Percentiles rank a stretch among this genome's conserved stretches.
Conservation (phyloP, 2,329 filamentous ascomycete genomes). For the Raffaelea albimanens region DNA sequence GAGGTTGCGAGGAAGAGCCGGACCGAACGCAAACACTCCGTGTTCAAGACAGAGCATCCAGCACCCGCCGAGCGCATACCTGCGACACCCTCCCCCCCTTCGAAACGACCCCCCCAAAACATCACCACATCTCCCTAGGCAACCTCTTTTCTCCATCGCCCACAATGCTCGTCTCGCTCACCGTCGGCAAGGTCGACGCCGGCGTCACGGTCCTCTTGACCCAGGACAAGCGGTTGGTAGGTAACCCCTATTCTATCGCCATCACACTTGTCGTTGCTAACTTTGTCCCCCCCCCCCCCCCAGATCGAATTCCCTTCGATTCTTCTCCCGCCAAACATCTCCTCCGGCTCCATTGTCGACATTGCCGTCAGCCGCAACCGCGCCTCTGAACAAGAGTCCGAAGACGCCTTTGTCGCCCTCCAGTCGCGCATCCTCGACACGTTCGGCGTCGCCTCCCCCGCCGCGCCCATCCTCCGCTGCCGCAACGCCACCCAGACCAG, state of each 20-base stretch:
- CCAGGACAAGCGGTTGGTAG: conserved; percentile 89
- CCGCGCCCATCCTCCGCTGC: conserved; percentile 72
- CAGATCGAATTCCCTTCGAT: conserved; percentile 99
- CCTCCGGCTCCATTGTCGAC: conserved; percentile 93
- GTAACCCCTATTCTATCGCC: conserved; percentile 19
- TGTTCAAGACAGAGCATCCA: neutral
- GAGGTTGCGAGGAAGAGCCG: neutral
- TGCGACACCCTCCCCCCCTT: neutral
- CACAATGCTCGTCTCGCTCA: conserved; percentile 90
- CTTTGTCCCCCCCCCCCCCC: conserved; percentile 6
- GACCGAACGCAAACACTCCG: neutral
- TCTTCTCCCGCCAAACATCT: conserved; percentile 87
- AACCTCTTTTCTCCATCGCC: no score
- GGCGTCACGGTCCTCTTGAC: conserved; percentile 95
- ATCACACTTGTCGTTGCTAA: neutral
- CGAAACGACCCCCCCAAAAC: neutral
- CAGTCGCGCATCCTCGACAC: conserved; percentile 80
- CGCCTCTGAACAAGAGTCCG: conserved; percentile 63
- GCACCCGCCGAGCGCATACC: neutral
- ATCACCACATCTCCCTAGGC: neutral
- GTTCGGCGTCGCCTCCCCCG: conserved; percentile 74
- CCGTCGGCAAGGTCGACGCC: conserved; percentile 97
- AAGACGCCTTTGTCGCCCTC: conserved; percentile 70
- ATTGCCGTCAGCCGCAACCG: conserved; percentile 89
- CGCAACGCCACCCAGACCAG: conserved; percentile 98